Base-by-base conservation (phyloP, 2,329 filamentous ascomycete species). In the Tolypocladium amazonense region DNA sequence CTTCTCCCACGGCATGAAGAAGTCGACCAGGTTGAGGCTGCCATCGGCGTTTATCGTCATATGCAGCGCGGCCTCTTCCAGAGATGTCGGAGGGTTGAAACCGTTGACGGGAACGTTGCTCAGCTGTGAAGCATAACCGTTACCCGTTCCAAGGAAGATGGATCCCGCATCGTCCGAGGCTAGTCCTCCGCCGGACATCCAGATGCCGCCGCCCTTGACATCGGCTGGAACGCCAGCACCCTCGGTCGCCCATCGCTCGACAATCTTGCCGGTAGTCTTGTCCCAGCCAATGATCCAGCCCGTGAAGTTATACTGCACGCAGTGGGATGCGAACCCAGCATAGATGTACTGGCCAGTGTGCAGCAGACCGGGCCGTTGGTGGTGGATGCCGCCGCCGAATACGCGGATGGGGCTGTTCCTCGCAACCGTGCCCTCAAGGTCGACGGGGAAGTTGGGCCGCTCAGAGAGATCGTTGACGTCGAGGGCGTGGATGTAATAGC, bases 1-100 rank as follows among this genome's bases (percentile, higher is more conserved):
- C 59, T 83, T 82, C 55, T 81, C 79, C 62, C 75, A 80, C 0
- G 81, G 81, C 73, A 82, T 79, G 60, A 83, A 83, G 65, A 82
- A 83, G 57, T 83, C 80, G 12, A 75, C 71, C 4, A 81, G 63
- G 0, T 70, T 71, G 0, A 82, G 66, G 27, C 74, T 77, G 1
- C 78, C 79, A 1, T 75, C 70, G 0, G 64, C 59, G 33, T 75
- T 73, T 37, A 77, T 68, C 0, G 70, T 73, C 69, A 79, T 75
- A 62, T 77, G 77, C 9, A 76, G 73, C 1, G 77, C 75, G 0
- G 76, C 75, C 63, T 80, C 73, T 39, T 80, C 77, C 39, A 79
- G 68, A 0, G 77, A 72, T 0, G 74, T 75, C 0, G 74, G 74
- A 0, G 74, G 73, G 2, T 69, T 67, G 58, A 70, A 75, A 1